phyloP scores from a whole-genome alignment of 768 basidiomycete species.

The Lactarius psammicola region DNA sequence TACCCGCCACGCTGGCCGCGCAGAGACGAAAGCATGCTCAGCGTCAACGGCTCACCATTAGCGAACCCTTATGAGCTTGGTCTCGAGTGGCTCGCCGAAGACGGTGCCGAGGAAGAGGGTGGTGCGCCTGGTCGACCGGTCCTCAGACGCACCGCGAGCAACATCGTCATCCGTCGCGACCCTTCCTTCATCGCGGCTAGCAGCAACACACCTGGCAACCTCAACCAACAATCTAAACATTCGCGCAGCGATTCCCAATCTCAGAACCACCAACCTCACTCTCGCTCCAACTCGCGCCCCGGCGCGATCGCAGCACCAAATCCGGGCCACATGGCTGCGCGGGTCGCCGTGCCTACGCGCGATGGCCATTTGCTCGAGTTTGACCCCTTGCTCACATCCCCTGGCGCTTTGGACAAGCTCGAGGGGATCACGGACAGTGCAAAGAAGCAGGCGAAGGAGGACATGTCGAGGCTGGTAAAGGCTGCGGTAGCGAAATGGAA shows the following conservation, averaged over 20 bases:
- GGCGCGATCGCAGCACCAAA: conserved; percentile 16
- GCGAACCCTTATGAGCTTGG: conserved; percentile 75
- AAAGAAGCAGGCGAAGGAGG: conserved; percentile 76
- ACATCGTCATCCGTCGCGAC: conserved; percentile 60
- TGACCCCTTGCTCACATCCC: conserved; percentile 74
- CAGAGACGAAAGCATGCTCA: conserved; percentile 74
- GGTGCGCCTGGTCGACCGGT: conserved; percentile 27
- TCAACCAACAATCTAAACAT: conserved; percentile 40
- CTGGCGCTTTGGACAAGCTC: conserved; percentile 67
- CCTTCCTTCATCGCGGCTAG: conserved; percentile 41
- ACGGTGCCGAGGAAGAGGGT: conserved; percentile 32
- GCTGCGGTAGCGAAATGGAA: conserved; percentile 78
- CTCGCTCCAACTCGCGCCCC: conserved; percentile 30
- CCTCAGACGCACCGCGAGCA: conserved; percentile 48
- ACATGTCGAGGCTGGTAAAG: conserved; percentile 70
- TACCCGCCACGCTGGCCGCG: conserved; percentile 68
- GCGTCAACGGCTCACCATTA: conserved; percentile 79
- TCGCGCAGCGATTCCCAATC: conserved; percentile 46
- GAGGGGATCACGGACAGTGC: conserved; percentile 79
- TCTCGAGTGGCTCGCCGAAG: conserved; percentile 54
- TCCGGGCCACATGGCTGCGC: conserved; percentile 45
- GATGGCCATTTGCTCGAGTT: conserved; percentile 85
- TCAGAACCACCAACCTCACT: conserved; percentile 18
- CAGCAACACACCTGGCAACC: conserved; percentile 27
- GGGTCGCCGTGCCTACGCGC: conserved; percentile 74